Evolutionary conservation across 2,329 filamentous ascomycete species (phyloP).

Genomic region (Aspergillus puulaauensis): DNA sequence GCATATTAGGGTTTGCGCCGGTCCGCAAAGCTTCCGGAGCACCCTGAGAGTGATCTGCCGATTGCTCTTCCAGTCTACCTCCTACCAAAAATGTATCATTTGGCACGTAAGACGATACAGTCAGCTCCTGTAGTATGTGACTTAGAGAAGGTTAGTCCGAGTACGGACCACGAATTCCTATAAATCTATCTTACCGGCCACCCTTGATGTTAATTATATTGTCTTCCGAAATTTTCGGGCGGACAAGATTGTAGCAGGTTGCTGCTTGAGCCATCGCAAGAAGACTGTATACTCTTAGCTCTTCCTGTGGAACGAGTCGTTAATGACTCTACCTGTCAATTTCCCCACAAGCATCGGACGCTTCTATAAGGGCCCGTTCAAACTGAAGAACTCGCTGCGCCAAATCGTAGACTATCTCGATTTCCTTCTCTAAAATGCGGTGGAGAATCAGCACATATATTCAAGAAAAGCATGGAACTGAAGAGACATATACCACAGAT

Average conservation of each 20-base stretch:
- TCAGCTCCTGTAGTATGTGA: slow-evolving; percentile 83
- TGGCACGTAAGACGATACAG: slow-evolving; percentile 75
- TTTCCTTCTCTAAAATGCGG: slow-evolving; percentile 68
- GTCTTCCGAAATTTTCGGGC: slow-evolving; percentile 66
- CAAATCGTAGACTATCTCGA: slow-evolving; percentile 80
- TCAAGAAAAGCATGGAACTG: neutral
- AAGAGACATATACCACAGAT: slow-evolving; percentile 65
- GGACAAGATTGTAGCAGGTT: slow-evolving; percentile 67
- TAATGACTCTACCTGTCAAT: slow-evolving; percentile 62
- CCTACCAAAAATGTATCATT: slow-evolving; percentile 75
- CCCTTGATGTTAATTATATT: slow-evolving; percentile 72
- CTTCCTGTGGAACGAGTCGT: neutral
- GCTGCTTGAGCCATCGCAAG: slow-evolving; percentile 79
- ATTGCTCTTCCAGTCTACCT: slow-evolving; percentile 39
- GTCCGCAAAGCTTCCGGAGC: neutral
- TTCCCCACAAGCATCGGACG: slow-evolving; percentile 82
- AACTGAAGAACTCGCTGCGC: slow-evolving; percentile 69
- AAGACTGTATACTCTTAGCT: slow-evolving; percentile 53
- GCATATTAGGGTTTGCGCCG: slow-evolving; percentile 57
- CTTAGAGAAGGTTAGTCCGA: slow-evolving; percentile 33
- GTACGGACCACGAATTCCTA: neutral
- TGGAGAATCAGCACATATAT: neutral
- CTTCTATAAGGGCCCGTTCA: slow-evolving; percentile 62
- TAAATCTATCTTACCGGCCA: slow-evolving; percentile 58
- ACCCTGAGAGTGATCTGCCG: neutral